Base-by-base conservation (phyloP, 2,329 filamentous ascomycete species). In the Ceratocystis eucalypticola region DNA sequence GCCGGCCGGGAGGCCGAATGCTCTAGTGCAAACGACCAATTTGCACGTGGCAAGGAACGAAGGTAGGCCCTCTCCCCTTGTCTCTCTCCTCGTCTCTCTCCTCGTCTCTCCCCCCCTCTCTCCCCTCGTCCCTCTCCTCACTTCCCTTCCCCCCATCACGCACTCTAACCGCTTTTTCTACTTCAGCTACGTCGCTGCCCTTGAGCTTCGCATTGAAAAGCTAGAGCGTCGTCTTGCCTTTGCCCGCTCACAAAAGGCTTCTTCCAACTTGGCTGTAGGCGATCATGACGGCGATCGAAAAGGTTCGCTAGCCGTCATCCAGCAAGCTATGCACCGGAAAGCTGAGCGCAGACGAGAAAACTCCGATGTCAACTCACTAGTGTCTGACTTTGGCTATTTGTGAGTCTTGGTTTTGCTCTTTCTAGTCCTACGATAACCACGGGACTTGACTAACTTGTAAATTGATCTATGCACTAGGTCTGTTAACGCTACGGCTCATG, bases 1-100 rank as follows among this genome's bases (percentile, higher is more conserved):
- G 90, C 91, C 15, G 91, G 92, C 37, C 88, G 91, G 69, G 86
- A 89, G 66, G 86, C 82, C 68, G 91, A 95, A 74, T 99, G 94
- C 75, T 96, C 91, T 5, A 91, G 91, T 66, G 92, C 91, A 6
- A 96, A 95, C 72, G 93, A 97, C 73, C 91, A 96, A 74, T 97
- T 96, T 76, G 92, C 93, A 0, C 83, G 91, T 69, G 94, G 94
- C 69, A 97, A 97, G 75, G 94, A 97, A 74, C 82, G 93, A 72
- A 97, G 92, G 85, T 85, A 71, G 67, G 76, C 71, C 41, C 15
- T 15, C 3, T n/a, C 12, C 30, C 5, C 6, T 7, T 6, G 28
- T 37, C 15, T 37, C 33, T 45, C 33, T 20, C 10, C 33, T n/a
- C 5, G 17, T 17, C 22, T 10, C 37, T 41, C 28, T n/a, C 46